Evolutionary conservation across 129 eudicot genomes (phyloP).

Genomic region (Centaurea solstitialis): DNA sequence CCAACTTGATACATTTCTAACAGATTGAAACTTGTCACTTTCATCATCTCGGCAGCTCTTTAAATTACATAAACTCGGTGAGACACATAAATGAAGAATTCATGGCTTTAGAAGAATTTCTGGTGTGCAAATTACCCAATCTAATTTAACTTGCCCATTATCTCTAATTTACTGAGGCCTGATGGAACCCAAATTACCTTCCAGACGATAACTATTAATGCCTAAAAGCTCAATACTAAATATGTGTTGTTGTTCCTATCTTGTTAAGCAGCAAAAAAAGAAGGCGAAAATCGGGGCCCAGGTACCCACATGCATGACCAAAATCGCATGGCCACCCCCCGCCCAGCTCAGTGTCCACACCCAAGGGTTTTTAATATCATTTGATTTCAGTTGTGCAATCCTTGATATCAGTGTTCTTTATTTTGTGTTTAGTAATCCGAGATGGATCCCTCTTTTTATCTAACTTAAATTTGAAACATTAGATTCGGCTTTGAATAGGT

Average conservation of each 20-base stretch:
- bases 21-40: not conserved
- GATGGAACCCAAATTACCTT: not conserved
- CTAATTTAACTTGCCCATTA: not conserved
- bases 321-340: no score
- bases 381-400: not conserved
- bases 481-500: not conserved
- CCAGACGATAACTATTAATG: not conserved
- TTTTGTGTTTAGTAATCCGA: not conserved
- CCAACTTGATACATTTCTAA: constrained; percentile 1
- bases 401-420: not conserved
- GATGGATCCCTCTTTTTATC: not conserved
- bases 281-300: no score
- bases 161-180: not conserved
- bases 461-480: not conserved
- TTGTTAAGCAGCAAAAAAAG: no score
- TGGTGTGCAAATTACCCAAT: not conserved
- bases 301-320: no score
- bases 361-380: no score
- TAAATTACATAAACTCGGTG: not conserved
- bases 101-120: not conserved
- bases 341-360: no score
- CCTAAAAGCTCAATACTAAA: not conserved
- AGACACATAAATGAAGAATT: not conserved
- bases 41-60: not conserved
- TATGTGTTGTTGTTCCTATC: no score